These are phyloP conservation scores for Xerocomellus amylosporus DNA, from an alignment of 768 basidiomycete species.

Conservation along the genomic window DNA sequence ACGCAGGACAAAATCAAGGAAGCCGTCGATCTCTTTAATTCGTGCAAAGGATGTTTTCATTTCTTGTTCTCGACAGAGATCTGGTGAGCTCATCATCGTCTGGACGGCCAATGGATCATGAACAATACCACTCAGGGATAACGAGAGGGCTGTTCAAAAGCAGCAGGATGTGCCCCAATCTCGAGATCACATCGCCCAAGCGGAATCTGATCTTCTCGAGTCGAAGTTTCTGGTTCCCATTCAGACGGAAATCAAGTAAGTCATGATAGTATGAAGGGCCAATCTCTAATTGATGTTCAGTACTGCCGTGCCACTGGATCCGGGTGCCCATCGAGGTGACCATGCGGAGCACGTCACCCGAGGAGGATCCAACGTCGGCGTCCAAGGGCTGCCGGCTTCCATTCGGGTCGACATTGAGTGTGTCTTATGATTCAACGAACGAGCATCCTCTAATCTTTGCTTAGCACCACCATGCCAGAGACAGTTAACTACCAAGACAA, in stretches of 20 bases:
- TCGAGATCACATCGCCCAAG: not conserved
- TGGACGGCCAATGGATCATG: not conserved
- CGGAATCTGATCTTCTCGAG: too few relatives aligned
- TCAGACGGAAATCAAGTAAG: not conserved
- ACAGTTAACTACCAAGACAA: too few relatives aligned
- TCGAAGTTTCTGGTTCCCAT: too few relatives aligned
- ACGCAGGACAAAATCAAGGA: not conserved
- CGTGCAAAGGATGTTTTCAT: not conserved
- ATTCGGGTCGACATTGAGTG: not conserved
- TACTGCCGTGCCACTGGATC: not conserved
- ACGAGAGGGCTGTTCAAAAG: not conserved
- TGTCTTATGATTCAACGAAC: not conserved
- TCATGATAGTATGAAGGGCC: not conserved
- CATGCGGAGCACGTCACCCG: not conserved
- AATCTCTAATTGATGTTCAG: not conserved
- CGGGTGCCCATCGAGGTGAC: too few relatives aligned
- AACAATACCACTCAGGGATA: not conserved
- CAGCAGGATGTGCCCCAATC: not conserved
- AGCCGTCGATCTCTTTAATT: not conserved
- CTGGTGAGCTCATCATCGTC: not conserved
- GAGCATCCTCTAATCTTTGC: not conserved
- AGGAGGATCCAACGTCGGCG: not conserved
- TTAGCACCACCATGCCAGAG: not conserved
- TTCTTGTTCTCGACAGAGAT: conserved; percentile 1
- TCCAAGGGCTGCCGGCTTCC: too few relatives aligned